Base-by-base conservation (phyloP, 768 basidiomycete species). In the Inosperma sp. region DNA sequence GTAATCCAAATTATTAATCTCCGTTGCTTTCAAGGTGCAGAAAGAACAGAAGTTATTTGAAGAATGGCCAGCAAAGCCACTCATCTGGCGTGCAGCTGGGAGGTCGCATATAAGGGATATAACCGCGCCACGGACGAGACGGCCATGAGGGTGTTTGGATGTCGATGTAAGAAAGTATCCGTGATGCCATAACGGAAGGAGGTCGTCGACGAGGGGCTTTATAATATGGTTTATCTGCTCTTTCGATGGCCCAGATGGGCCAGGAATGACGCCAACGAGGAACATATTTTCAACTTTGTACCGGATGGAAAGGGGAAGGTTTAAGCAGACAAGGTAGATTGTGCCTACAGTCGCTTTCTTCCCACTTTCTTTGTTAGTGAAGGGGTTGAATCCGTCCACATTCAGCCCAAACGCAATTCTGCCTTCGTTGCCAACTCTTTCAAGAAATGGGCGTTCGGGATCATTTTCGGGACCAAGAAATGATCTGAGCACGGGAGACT, bases 221-320 rank as follows among this genome's bases (percentile, higher is more conserved):
- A 74, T 54, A 7, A 69, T 39, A 36, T 73, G 66, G 21, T 75
- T 72, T 5, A 74, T 59, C 40, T 73, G 56, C 0, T 61, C 35
- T 1, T 54, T 51, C 0, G 58, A 59, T 3, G 74, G 72, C 22
- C 65, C 56, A 1, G 59, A 45, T 0, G 74, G 75, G 0, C 75
- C 72, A 6, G 72, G 72, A 33, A 73, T 69, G 44, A 75, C 56
- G 0, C 66, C 72, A 5, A 53, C 62, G 5, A 62, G 54, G 45
- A 63, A 74, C 41, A 76, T 59, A 49, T 76, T 74, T 46, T 73
- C 64, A 0, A 54, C 13, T 7, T 54, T 52, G 43, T 64, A 65
- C 6, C 61, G 58, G 16, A 60, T 17, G 21, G 55, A 46, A 4
- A 57, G 61, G 1, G 71, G 72, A 9, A 73, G 62, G 48, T 70